Base-by-base conservation (phyloP, 1,284 basidiomycete genomes). In the Blastosporella zonata region DNA sequence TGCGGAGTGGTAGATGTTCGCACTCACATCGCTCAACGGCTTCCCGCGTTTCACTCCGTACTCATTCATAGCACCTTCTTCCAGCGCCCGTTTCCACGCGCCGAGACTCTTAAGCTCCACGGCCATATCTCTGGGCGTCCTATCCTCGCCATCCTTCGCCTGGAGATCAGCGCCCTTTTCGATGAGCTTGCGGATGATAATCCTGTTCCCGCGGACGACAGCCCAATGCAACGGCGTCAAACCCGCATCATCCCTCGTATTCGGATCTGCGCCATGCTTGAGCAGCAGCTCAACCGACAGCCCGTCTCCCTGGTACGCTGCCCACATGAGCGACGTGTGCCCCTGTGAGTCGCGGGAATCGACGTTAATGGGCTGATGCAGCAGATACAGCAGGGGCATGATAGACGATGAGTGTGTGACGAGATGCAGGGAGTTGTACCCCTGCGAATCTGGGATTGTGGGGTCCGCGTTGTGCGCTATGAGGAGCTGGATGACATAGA, bases 291-390 rank as follows among this genome's bases (percentile, higher is more conserved):
- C 93, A 2, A 99, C 93, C 0, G 90, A 94, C 18, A 99, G 81
- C 1, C 93, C 94, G 62, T 99, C 97, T 37, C 96, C 96, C 66
- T 99, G 97, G 70, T 98, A 99, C 3, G 94, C 93, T 1, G 97
- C 97, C 97, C 97, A 99, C 92, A 98, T 97, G 46, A 99, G 78
- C 0, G 92, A 80, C 0, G 96, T 98, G 63, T 99, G 97, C 0
- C 96, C 96, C 61, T 94, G 90, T 1, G 84, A 74, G 66, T 99
- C 97, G 36, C 84, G 79, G 36, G 87, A 87, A 64, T 97, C 93
- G 43, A 96, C 86, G 28, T 83, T 85, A 53, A 97, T 81, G 1
- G 93, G 90, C 58, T 96, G 91, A 63, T 96, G 93, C 2, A 97
- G 79, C 34, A 99, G 79, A 66, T 97, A 97, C 13, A 97, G 72